phyloP scores from a whole-genome alignment of 1,284 basidiomycete genomes.

The Ceratobasidium sp. region DNA sequence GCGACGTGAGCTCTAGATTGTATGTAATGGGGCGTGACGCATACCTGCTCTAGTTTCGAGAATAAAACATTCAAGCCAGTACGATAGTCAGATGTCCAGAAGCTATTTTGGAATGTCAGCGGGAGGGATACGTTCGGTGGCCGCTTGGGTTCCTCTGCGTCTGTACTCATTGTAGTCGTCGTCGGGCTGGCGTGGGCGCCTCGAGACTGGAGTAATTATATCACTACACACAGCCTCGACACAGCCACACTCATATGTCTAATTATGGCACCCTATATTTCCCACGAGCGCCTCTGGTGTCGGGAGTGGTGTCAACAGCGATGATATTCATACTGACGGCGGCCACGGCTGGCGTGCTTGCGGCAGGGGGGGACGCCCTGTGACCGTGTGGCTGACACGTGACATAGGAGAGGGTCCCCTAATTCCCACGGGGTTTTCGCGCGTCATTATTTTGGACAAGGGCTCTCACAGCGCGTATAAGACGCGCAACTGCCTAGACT shows the following conservation, averaged over 20 bases:
- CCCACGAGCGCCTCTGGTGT: neutral
- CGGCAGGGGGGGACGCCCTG: neutral
- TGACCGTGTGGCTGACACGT: neutral
- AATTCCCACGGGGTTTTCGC: slow-evolving; percentile 24
- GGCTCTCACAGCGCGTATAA: no score
- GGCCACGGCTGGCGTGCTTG: neutral
- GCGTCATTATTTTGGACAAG: slow-evolving; percentile 24
- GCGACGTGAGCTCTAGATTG: slow-evolving; percentile 44
- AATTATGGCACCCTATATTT: neutral
- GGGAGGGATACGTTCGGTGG: slow-evolving; percentile 81
- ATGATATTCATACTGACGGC: neutral
- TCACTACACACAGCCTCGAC: slow-evolving; percentile 27
- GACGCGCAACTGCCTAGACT: slow-evolving; percentile 1
- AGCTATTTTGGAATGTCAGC: slow-evolving; percentile 84
- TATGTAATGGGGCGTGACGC: slow-evolving; percentile 37
- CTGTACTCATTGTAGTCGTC: slow-evolving; percentile 26
- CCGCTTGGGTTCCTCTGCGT: slow-evolving; percentile 61
- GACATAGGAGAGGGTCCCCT: neutral
- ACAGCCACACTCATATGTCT: slow-evolving; percentile 30
- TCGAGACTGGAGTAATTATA: slow-evolving; percentile 1
- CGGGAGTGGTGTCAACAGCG: neutral
- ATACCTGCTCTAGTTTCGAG: slow-evolving; percentile 77
- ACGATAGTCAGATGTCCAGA: slow-evolving; percentile 90
- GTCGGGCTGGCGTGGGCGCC: slow-evolving; percentile 17
- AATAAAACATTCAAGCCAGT: slow-evolving; percentile 80